Evolutionary conservation across 768 basidiomycete species (phyloP).

Genomic region (Symmetrospora coprosmae): DNA sequence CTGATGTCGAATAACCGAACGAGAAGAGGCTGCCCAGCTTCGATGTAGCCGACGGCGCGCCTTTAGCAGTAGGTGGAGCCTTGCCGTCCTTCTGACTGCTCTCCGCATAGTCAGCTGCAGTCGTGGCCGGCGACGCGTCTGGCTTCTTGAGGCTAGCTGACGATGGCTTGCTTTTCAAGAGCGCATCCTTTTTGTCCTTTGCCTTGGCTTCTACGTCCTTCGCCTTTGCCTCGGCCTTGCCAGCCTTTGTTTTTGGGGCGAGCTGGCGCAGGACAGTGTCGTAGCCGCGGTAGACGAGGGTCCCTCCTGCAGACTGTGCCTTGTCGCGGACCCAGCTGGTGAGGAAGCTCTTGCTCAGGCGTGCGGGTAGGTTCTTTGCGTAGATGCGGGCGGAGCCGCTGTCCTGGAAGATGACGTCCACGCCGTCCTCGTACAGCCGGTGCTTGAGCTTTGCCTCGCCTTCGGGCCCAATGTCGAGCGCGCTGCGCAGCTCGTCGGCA

Average conservation of each 20-base stretch:
- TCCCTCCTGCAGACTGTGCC: constrained; percentile 4
- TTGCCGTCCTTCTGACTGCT: background rate
- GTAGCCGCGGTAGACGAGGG: constrained; percentile 20
- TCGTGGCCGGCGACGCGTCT: background rate
- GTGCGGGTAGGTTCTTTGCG: background rate
- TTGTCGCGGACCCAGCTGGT: constrained; percentile 24
- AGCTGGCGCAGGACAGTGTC: constrained; percentile 5
- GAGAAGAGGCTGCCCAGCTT: constrained; percentile 20
- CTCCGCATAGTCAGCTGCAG: background rate
- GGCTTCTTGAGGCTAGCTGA: background rate
- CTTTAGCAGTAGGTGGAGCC: too few relatives aligned
- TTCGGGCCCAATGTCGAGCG: constrained; percentile 27
- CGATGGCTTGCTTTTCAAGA: constrained; percentile 4
- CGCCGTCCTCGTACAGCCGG: constrained; percentile 21
- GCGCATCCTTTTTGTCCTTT: background rate
- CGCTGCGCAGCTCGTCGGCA: constrained; percentile 25
- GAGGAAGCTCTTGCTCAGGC: constrained; percentile 20
- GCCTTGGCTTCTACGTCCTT: background rate
- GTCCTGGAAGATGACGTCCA: constrained; percentile 30
- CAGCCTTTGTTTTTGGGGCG: background rate
- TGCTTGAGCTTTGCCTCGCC: constrained; percentile 28
- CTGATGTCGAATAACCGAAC: background rate
- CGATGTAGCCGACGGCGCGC: background rate
- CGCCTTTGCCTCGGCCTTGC: background rate
- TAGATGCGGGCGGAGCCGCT: constrained; percentile 22